These are phyloP conservation scores for Blastomyces parvus DNA, from an alignment of 2,329 filamentous ascomycete species.

Conservation along the genomic window DNA sequence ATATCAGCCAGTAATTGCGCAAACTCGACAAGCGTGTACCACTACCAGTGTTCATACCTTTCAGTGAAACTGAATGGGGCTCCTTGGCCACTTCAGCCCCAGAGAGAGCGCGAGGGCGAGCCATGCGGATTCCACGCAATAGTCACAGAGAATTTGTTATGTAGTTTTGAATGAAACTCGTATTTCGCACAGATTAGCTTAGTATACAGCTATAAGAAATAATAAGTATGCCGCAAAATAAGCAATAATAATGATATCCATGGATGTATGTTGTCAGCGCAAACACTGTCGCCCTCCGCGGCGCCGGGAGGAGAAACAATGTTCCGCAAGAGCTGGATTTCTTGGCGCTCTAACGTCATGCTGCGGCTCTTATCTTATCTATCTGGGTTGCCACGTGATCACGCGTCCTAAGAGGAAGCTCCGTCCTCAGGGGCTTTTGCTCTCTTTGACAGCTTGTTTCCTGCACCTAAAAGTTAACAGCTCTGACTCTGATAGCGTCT, in stretches of 20 bases:
- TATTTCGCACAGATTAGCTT: background rate
- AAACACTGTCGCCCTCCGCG: background rate
- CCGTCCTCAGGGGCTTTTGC: too few relatives aligned
- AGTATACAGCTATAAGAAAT: background rate
- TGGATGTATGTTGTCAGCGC: background rate
- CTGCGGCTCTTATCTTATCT: background rate
- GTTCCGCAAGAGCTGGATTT: background rate
- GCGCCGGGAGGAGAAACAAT: background rate
- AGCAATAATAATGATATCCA: too few relatives aligned
- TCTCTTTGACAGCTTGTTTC: too few relatives aligned
- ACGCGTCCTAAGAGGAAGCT: too few relatives aligned
- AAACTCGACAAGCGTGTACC: slow-evolving; percentile 2
- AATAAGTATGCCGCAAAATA: background rate
- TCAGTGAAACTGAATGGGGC: slow-evolving; percentile 68
- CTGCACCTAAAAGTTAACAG: background rate
- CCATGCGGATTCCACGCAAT: slow-evolving; percentile 23
- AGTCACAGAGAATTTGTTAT: background rate
- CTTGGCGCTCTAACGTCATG: background rate
- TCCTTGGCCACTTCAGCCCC: slow-evolving; percentile 50
- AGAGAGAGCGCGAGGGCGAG: slow-evolving; percentile 35
- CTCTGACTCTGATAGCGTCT: background rate
- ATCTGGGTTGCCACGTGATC: too few relatives aligned
- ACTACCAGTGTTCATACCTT: slow-evolving; percentile 40
- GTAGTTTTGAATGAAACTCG: background rate
- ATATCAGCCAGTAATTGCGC: slow-evolving; percentile 18